phyloP scores from a whole-genome alignment of 1,284 basidiomycete genomes.

The Ganoderma boninense region DNA sequence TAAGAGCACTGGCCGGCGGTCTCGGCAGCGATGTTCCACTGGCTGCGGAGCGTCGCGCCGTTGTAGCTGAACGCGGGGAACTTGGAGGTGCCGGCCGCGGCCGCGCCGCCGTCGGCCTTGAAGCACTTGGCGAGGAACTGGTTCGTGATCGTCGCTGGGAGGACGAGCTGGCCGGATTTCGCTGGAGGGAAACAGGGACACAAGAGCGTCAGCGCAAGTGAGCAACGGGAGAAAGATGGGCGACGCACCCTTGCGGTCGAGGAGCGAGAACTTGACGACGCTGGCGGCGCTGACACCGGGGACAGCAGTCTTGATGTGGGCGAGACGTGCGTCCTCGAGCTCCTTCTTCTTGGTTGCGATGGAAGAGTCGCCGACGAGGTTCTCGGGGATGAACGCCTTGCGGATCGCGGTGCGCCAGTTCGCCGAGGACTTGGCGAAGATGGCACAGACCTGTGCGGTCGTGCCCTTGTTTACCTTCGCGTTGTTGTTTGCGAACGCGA shows the following conservation, averaged over 20 bases:
- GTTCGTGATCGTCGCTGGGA: slow-evolving; percentile 7
- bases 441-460: slow-evolving; percentile 4
- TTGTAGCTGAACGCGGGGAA: slow-evolving; percentile 10
- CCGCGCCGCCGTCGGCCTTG: neutral
- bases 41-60: neutral
- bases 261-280: slow-evolving; percentile 10
- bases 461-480: neutral
- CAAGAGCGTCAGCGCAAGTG: neutral
- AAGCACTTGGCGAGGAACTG: slow-evolving; percentile 7
- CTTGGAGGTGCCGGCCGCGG: neutral
- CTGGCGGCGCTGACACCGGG: slow-evolving; percentile 3
- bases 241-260: neutral
- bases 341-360: neutral
- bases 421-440: slow-evolving; percentile 4
- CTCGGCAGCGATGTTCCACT: slow-evolving; percentile 9
- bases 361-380: slow-evolving; percentile 6
- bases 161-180: neutral
- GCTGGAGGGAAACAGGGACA: neutral
- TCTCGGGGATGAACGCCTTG: slow-evolving; percentile 10
- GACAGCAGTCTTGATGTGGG: neutral
- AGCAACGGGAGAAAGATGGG: too few species aligned
- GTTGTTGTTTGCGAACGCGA: slow-evolving; percentile 12
- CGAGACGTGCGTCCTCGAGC: slow-evolving; percentile 1
- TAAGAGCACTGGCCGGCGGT: neutral
- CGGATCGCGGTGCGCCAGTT: slow-evolving; percentile 6